These are phyloP conservation scores for Penicillium goetzii DNA, from an alignment of 495 filamentous ascomycete genomes.

Conservation along the genomic window DNA sequence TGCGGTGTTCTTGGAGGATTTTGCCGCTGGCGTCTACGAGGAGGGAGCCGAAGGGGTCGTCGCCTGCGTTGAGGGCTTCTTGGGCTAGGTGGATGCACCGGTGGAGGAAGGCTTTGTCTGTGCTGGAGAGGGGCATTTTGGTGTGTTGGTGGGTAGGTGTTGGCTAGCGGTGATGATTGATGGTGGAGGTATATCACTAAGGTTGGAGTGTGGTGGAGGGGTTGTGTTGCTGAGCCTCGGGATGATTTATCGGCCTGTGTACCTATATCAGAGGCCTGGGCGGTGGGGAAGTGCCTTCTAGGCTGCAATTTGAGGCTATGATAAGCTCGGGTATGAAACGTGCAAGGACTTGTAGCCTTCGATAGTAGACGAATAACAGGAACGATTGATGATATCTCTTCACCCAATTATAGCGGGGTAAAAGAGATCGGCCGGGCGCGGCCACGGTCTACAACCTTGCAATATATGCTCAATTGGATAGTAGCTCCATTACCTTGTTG, in stretches of 20 bases:
- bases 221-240: neutral
- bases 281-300: neutral
- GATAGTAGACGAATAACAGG: neutral
- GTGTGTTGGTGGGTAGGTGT: neutral
- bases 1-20: constrained; percentile 26
- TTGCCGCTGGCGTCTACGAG: constrained; percentile 18
- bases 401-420: neutral
- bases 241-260: neutral
- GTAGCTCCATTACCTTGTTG: neutral
- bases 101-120: constrained; percentile 22
- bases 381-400: neutral
- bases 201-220: neutral
- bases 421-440: neutral
- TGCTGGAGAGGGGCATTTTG: constrained; percentile 17
- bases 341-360: no score
- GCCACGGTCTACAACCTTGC: neutral
- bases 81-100: constrained; percentile 33
- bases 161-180: neutral
- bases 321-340: neutral
- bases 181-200: neutral
- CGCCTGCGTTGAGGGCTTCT: constrained; percentile 35
- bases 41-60: constrained; percentile 36
- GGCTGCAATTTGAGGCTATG: neutral
- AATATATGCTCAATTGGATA: neutral
- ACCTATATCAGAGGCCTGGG: no score